phyloP scores from a whole-genome alignment of 805 yeast genomes.

The Cyberlindnera misumaiensis region DNA sequence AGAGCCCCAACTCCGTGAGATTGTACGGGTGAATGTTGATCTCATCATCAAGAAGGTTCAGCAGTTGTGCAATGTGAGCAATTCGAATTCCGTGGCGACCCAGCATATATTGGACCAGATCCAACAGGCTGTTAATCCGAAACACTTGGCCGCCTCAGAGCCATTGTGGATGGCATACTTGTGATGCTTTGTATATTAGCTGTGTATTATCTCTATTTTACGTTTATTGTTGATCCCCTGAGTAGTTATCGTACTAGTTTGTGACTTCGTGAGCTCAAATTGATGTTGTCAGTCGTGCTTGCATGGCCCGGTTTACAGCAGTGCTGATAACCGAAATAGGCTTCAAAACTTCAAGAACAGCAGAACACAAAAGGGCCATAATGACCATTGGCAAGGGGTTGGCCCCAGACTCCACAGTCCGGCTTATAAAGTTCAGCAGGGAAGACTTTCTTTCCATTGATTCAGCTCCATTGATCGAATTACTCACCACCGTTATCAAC shows the following conservation, averaged over 20 bases:
- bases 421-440: slow-evolving; percentile 3
- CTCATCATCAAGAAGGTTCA: slow-evolving; percentile 71
- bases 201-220: background rate
- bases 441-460: background rate
- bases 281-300: too few relatives aligned
- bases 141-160: slow-evolving; percentile 87
- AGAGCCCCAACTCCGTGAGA: slow-evolving; percentile 77
- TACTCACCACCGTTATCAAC: slow-evolving; percentile 15
- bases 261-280: too few relatives aligned
- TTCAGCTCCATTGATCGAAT: slow-evolving; percentile 6
- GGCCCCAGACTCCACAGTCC: background rate
- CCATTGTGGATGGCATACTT: slow-evolving; percentile 94
- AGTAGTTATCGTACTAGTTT: too few relatives aligned
- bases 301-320: too few relatives aligned
- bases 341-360: too few relatives aligned
- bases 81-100: slow-evolving; percentile 60
- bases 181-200: slow-evolving; percentile 10
- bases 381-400: too few relatives aligned
- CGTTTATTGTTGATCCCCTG: too few relatives aligned
- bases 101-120: slow-evolving; percentile 87
- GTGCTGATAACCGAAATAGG: too few relatives aligned
- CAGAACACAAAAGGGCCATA: too few relatives aligned
- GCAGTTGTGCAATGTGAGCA: slow-evolving; percentile 60
- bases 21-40: slow-evolving; percentile 84
- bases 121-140: slow-evolving; percentile 91